Evolutionary conservation across 495 filamentous ascomycete species (phyloP), one percentile per base, ranked within the genome.

Genomic region (Penicillium chermesinum): DNA sequence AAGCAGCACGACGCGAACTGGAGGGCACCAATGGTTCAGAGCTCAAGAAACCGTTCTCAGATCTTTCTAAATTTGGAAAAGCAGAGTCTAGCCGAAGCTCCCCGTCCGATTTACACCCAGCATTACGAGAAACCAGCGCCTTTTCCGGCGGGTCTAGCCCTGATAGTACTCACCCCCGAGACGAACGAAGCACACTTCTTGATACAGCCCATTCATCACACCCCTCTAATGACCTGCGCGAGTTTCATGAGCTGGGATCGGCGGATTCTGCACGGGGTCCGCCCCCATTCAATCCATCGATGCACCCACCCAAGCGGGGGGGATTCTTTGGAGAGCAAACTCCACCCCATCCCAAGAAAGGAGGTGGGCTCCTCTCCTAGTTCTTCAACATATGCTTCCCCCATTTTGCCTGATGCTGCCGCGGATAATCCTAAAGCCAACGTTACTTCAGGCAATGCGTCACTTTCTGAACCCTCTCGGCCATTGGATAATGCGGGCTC

Each of bases 41-140:
- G 38, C 63, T 53, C 73, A 88, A 36, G 78, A 85, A 91, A 4
- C 85, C 87, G 59, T 77, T 69, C 38, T 38, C 39, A 18, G 49
- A 55, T 15, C 40, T 43, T 12, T 86, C 2, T 83, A 85, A 65
- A 75, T 71, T 46, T 85, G 81, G 68, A 83, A 79, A 68, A 45
- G 63, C 78, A 0, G 66, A 67, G 12, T 80, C 83, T n/a, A 73
- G 80, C 48, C 83, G 77, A 41, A 81, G 78, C 54, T 90, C 88
- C 9, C 73, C 81, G 49, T 79, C 80, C 1, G 79, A 78, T 40
- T 40, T 72, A n/a, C 66, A 55, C 6, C 36, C 55, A 44, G 50
- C 51, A 21, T 35, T 64, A 36, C 51, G 64, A 40, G 53, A 68
- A 20, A 58, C 58, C 15, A 66, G 62, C 21, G 63, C 69, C 5